These are phyloP conservation scores for Fonsecaea pugnacius DNA, from an alignment of 2,329 filamentous ascomycete genomes.

Conservation along the genomic window DNA sequence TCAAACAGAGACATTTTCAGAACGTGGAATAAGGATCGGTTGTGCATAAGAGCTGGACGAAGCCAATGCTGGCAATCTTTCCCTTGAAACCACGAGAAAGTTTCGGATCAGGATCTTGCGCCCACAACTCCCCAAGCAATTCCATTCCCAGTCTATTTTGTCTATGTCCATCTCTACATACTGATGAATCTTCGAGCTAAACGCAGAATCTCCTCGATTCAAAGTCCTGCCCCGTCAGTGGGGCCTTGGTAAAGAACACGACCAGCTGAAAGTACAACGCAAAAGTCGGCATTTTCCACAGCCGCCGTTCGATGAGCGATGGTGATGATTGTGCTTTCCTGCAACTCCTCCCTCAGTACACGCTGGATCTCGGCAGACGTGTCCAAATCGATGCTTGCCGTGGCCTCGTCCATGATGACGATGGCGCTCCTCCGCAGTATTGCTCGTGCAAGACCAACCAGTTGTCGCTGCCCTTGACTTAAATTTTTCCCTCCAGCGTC, in stretches of 20 bases:
- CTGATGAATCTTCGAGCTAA: not conserved
- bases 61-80: not conserved
- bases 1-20: not conserved
- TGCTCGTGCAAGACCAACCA: constrained; percentile 67
- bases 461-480: constrained; percentile 67
- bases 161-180: not conserved
- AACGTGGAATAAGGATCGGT: not conserved
- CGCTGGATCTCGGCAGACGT: constrained; percentile 61
- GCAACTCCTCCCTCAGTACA: constrained; percentile 61
- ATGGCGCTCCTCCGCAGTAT: constrained; percentile 64
- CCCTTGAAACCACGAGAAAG: not conserved
- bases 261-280: constrained; percentile 24
- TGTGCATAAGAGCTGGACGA: not conserved
- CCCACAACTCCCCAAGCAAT: constrained; percentile 2
- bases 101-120: not conserved
- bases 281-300: constrained; percentile 46
- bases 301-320: constrained; percentile 69
- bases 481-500: constrained; percentile 66
- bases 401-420: constrained; percentile 69
- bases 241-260: constrained; percentile 27
- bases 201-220: not conserved
- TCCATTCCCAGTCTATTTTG: not conserved
- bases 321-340: constrained; percentile 63
- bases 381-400: constrained; percentile 66
- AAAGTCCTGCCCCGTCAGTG: constrained; percentile 17